Percentiles rank a stretch among this genome's conserved stretches.
Evolutionary conservation across 164 flowering plant genomes (phyloP).

Genomic region (Saururus chinensis): DNA sequence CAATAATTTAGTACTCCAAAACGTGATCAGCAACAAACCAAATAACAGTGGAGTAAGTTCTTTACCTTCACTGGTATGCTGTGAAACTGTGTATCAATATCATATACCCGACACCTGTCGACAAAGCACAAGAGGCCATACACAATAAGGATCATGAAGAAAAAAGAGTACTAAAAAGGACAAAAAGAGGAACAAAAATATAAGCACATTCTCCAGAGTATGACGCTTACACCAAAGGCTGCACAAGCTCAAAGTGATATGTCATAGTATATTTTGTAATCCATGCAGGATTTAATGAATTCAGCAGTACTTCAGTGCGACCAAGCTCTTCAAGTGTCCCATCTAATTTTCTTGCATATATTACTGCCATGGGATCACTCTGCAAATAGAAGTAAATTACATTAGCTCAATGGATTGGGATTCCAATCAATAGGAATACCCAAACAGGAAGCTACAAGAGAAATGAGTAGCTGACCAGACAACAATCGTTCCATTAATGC

Average conservation of each 20-base stretch:
- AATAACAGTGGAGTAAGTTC: not conserved
- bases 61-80: conserved; percentile 66
- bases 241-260: conserved; percentile 70
- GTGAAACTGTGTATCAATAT: conserved; percentile 75
- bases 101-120: conserved; percentile 73
- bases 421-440: too few relatives aligned
- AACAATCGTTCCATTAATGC: too few relatives aligned
- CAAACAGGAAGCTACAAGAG: too few relatives aligned
- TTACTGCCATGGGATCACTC: conserved; percentile 79
- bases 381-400: conserved; percentile 20
- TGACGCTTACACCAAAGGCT: conserved; percentile 65
- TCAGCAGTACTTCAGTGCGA: conserved; percentile 72
- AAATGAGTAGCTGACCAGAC: too few relatives aligned
- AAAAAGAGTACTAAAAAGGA: not conserved
- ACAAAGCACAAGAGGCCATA: not conserved
- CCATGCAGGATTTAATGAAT: conserved; percentile 72
- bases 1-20: not conserved
- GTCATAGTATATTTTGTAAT: conserved; percentile 38
- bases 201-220: not conserved
- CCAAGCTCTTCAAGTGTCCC: conserved; percentile 65
- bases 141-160: not conserved
- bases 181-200: not conserved
- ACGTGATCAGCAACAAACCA: not conserved
- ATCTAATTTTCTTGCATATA: conserved; percentile 56
- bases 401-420: not conserved